Conservation (phyloP, 2,329 filamentous ascomycete genomes). For the Mollisia scopiformis region DNA sequence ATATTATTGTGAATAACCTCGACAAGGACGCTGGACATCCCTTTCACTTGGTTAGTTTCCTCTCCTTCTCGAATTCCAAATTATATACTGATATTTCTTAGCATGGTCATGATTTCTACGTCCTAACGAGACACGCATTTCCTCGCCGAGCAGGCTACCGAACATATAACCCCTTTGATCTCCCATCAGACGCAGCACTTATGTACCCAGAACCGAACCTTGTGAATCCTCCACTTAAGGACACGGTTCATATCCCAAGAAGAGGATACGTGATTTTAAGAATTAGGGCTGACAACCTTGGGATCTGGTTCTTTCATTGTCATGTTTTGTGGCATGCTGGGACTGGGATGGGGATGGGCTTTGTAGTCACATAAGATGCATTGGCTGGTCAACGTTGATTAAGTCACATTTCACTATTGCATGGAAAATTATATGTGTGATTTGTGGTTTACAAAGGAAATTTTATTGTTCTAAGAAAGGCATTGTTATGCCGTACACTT, state of each 20-base stretch:
- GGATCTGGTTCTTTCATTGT: conserved; percentile 44
- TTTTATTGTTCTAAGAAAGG: too few species aligned
- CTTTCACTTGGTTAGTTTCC: conserved; percentile 47
- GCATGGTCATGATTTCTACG: conserved; percentile 33
- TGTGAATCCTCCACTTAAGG: conserved; percentile 48
- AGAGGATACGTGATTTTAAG: conserved; percentile 41
- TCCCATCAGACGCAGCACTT: not conserved
- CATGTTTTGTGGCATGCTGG: conserved; percentile 41
- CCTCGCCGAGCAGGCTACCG: not conserved
- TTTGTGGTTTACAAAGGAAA: too few species aligned
- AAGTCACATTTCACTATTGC: too few species aligned
- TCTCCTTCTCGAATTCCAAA: not conserved
- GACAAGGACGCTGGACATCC: conserved; percentile 51
- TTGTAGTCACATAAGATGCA: not conserved
- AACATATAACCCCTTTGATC: conserved; percentile 41
- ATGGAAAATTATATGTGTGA: too few species aligned
- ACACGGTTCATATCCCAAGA: conserved; percentile 40
- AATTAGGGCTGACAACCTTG: conserved; percentile 40
- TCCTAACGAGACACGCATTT: conserved; percentile 6
- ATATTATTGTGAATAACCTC: conserved; percentile 52
- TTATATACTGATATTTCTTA: conserved; percentile 18
- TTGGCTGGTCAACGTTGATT: too few species aligned
- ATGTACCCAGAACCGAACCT: conserved; percentile 40
- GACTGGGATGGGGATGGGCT: conserved; percentile 43
- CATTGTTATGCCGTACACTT: too few species aligned